These are phyloP conservation scores for Mycena galopus DNA, from an alignment of 768 basidiomycete species.

Conservation along the genomic window DNA sequence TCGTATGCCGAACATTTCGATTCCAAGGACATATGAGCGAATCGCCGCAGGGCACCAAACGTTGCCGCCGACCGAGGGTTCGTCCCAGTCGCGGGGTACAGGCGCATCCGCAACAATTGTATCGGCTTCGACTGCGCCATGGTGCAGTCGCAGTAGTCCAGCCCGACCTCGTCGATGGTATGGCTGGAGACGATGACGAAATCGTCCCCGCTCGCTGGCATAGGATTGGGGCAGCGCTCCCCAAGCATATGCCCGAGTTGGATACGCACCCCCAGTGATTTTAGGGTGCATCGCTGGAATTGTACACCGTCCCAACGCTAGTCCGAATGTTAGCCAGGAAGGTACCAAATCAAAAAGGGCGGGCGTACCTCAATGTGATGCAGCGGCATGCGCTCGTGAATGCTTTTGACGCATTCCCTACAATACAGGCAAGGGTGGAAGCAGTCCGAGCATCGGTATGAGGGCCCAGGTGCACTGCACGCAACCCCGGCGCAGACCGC, in stretches of 20 bases:
- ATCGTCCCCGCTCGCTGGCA: background rate
- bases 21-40: constrained; percentile 13
- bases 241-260: background rate
- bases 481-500: background rate
- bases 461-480: background rate
- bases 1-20: constrained; percentile 35
- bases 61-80: too few species aligned
- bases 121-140: background rate
- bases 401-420: background rate
- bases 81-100: background rate
- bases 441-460: too few species aligned
- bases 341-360: too few species aligned
- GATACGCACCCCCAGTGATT: background rate
- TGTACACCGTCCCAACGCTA: background rate
- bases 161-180: background rate
- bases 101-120: constrained; percentile 1
- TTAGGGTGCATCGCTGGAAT: background rate
- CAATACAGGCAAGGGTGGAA: background rate
- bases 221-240: background rate
- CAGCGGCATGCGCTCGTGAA: background rate
- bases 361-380: constrained; percentile 1
- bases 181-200: background rate
- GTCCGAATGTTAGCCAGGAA: background rate
- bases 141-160: constrained; percentile 1
- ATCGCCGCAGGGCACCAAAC: background rate